Conservation (phyloP, 148 eudicot species). For the Fagopyrum esculentum region DNA sequence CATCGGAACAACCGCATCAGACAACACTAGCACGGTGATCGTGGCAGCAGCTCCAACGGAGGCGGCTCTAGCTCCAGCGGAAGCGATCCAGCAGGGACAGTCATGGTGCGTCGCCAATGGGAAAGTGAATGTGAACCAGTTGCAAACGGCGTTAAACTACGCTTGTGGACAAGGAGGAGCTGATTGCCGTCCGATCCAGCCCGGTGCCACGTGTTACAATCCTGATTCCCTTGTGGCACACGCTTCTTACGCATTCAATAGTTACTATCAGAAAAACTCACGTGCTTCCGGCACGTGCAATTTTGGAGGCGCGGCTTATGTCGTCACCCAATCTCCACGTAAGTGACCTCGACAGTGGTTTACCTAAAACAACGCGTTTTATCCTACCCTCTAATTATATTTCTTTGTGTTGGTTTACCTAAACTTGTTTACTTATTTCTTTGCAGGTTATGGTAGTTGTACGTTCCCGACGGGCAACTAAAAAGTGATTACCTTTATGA, state of each 20-base stretch:
- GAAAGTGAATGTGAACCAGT: conserved; percentile 31
- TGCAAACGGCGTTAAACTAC: conserved; percentile 65
- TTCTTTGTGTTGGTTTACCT: neutral
- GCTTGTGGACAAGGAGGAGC: conserved; percentile 90
- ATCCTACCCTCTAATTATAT: neutral
- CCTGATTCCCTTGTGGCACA: conserved; percentile 61
- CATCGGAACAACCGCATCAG: neutral
- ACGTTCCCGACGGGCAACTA: conserved; percentile 58
- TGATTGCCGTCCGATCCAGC: conserved; percentile 80
- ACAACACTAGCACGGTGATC: conserved; percentile 21
- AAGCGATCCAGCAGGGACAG: conserved; percentile 26
- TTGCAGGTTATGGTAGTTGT: conserved; percentile 76
- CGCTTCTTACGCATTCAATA: conserved; percentile 90
- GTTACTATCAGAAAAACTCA: conserved; percentile 66
- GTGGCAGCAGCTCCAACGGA: conserved; percentile 17
- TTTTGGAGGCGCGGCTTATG: conserved; percentile 80
- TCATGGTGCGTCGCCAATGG: conserved; percentile 93
- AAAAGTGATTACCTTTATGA: neutral
- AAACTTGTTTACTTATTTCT: neutral
- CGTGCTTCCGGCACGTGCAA: conserved; percentile 66
- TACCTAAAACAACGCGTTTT: neutral
- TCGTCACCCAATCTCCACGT: conserved; percentile 81
- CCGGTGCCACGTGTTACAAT: conserved; percentile 60
- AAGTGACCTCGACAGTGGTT: conserved; percentile 16
- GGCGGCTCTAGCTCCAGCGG: conserved; percentile 15